A percentile compares a stretch with the other conserved stretches of the same genome.
Evolutionary conservation across 148 eudicot genomes (phyloP).

Genomic region (Persicaria maculosa): DNA sequence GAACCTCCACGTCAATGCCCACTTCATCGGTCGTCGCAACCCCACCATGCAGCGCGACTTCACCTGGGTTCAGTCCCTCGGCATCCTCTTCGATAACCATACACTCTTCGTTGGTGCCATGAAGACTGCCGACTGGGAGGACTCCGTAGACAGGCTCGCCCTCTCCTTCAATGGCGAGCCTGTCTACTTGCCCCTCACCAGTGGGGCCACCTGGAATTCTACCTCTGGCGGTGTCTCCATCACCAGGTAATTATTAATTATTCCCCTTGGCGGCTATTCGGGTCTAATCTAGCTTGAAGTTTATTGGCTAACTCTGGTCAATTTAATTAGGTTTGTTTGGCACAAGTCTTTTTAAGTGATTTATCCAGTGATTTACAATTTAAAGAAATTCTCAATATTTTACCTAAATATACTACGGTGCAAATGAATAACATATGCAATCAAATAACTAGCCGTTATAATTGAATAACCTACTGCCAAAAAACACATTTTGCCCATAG

Average conservation of each 20-base stretch:
- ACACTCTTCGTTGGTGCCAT: slow-evolving; percentile 32
- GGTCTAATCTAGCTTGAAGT: no score
- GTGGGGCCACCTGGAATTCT: slow-evolving; percentile 37
- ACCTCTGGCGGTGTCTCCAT: slow-evolving; percentile 16
- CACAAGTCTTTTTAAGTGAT: no score
- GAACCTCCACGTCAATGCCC: slow-evolving; percentile 64
- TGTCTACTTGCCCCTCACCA: slow-evolving; percentile 20
- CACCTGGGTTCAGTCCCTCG: slow-evolving; percentile 63
- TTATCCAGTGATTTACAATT: no score
- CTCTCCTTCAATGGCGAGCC: slow-evolving; percentile 29
- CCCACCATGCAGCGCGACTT: slow-evolving; percentile 42
- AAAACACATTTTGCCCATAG: no score
- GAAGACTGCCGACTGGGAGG: slow-evolving; percentile 20
- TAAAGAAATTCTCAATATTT: no score
- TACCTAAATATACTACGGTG: no score
- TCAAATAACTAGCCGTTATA: no score
- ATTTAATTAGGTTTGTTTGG: no score
- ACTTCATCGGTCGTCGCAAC: slow-evolving; percentile 48
- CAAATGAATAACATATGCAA: no score
- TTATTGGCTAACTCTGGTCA: no score
- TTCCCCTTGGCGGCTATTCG: no score
- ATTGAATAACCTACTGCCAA: no score
- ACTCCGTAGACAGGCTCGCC: slow-evolving; percentile 34
- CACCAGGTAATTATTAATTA: background rate
- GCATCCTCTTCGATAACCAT: slow-evolving; percentile 44